Percentiles rank a stretch among this genome's conserved stretches.
These are phyloP conservation scores for Colletotrichum scovillei DNA, from an alignment of 2,329 filamentous ascomycete genomes.

Conservation along the genomic window DNA sequence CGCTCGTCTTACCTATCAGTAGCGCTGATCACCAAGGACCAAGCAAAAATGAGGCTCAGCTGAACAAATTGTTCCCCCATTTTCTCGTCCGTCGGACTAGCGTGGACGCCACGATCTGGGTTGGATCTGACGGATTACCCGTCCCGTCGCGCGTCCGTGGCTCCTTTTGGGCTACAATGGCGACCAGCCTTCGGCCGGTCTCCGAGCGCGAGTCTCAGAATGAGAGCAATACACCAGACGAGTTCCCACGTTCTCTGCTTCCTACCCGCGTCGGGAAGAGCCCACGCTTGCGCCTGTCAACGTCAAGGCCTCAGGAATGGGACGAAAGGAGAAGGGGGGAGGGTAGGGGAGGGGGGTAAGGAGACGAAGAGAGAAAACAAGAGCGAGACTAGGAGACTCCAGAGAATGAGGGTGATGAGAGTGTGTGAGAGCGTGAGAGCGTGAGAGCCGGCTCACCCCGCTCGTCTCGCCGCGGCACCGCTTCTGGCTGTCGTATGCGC, in stretches of 20 bases:
- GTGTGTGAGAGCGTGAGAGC: neutral
- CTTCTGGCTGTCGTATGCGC: slow-evolving; percentile 5
- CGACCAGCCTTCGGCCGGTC: slow-evolving; percentile 13
- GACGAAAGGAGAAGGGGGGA: slow-evolving; percentile 7
- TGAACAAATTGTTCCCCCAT: neutral
- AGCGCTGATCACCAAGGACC: slow-evolving; percentile 16
- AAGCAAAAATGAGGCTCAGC: slow-evolving; percentile 2
- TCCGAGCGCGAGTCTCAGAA: slow-evolving; percentile 20
- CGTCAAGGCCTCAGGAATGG: slow-evolving; percentile 26
- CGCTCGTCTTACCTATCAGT: neutral
- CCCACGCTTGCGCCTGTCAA: slow-evolving; percentile 25
- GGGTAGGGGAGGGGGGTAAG: neutral
- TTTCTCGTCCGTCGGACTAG: slow-evolving; percentile 2
- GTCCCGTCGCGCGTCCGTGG: slow-evolving; percentile 4
- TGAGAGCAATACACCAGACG: slow-evolving; percentile 6
- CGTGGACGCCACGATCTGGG: neutral
- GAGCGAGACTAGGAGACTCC: neutral
- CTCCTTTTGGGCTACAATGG: slow-evolving; percentile 14
- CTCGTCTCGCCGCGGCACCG: neutral
- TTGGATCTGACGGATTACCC: neutral
- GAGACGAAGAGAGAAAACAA: neutral
- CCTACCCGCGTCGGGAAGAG: slow-evolving; percentile 8
- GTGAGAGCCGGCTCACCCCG: neutral
- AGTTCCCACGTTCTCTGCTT: slow-evolving; percentile 13
- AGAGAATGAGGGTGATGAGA: neutral